Percentiles rank a stretch among this genome's conserved stretches.
Conservation (phyloP, 169 alveolate genomes). For the Eimeria nieschulzi region DNA sequence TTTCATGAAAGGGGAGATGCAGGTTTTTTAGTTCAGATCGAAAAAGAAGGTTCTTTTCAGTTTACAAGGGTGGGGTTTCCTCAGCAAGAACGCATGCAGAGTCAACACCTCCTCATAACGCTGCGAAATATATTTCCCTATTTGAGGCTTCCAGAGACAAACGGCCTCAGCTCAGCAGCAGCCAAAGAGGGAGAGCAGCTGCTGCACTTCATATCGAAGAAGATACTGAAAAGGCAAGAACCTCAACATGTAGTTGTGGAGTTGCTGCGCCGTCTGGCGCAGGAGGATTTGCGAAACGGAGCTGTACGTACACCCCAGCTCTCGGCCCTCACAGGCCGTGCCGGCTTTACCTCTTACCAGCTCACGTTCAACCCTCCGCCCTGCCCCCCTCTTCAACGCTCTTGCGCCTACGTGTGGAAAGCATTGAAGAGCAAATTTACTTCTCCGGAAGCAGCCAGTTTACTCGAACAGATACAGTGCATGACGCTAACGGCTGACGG, state of each 20-base stretch:
- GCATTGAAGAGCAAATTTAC: slow-evolving; percentile 31
- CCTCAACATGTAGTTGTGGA: not conserved
- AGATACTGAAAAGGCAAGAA: slow-evolving; percentile 28
- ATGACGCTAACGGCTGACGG: slow-evolving; percentile 42
- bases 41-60: slow-evolving; percentile 48
- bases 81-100: slow-evolving; percentile 69
- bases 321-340: not conserved
- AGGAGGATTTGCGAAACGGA: slow-evolving; percentile 26
- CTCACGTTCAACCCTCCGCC: not conserved
- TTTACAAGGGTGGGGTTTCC: slow-evolving; percentile 80
- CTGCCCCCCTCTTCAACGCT: not conserved
- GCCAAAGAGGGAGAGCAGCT: slow-evolving; percentile 23
- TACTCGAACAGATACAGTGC: slow-evolving; percentile 41
- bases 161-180: slow-evolving; percentile 2
- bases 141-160: not conserved
- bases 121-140: slow-evolving; percentile 38
- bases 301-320: not conserved
- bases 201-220: slow-evolving; percentile 45
- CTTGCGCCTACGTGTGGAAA: slow-evolving; percentile 54
- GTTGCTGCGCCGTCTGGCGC: slow-evolving; percentile 69
- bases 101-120: slow-evolving; percentile 62
- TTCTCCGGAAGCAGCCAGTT: too few relatives aligned
- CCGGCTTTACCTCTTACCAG: not conserved
- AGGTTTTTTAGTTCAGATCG: slow-evolving; percentile 74
- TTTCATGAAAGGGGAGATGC: slow-evolving; percentile 70